phyloP scores from a whole-genome alignment of 2,329 filamentous ascomycete species.

The Didymella arachidicola region DNA sequence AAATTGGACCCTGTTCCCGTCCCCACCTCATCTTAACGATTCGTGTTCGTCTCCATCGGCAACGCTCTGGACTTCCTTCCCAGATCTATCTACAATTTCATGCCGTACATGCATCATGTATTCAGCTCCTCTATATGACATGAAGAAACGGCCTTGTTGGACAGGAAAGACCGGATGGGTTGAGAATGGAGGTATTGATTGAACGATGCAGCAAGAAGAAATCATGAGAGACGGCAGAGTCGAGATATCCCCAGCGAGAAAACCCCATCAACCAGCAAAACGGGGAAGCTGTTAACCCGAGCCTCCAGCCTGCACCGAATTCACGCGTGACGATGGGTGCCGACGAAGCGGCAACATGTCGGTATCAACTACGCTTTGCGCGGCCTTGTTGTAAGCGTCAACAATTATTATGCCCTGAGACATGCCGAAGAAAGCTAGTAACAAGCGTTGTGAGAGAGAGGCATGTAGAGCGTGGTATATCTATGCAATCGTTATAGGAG shows the following conservation, averaged over 20 bases:
- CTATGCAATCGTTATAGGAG: not conserved
- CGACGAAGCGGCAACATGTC: not conserved
- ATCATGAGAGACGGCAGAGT: not conserved
- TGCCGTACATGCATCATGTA: not conserved
- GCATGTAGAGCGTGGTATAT: too few relatives aligned
- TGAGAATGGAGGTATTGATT: not conserved
- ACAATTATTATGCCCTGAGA: not conserved
- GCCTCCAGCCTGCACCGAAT: not conserved
- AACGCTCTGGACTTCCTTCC: not conserved
- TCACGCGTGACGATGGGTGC: not conserved
- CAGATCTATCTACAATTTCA: too few relatives aligned
- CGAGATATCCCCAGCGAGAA: not conserved
- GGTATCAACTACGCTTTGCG: not conserved
- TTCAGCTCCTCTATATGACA: not conserved
- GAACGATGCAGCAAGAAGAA: not conserved
- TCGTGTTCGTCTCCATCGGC: not conserved
- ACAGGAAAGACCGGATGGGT: not conserved
- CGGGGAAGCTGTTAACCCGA: not conserved
- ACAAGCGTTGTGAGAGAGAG: too few relatives aligned
- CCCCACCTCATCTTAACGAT: conserved; percentile 3
- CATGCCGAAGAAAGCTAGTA: not conserved
- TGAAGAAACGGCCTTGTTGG: not conserved
- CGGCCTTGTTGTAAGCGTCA: not conserved
- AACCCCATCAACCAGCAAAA: not conserved
- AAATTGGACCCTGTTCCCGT: conserved; percentile 6